Evolutionary conservation across 305 asterid genomes (phyloP).

Genomic region (Fraxinus floribunda): DNA sequence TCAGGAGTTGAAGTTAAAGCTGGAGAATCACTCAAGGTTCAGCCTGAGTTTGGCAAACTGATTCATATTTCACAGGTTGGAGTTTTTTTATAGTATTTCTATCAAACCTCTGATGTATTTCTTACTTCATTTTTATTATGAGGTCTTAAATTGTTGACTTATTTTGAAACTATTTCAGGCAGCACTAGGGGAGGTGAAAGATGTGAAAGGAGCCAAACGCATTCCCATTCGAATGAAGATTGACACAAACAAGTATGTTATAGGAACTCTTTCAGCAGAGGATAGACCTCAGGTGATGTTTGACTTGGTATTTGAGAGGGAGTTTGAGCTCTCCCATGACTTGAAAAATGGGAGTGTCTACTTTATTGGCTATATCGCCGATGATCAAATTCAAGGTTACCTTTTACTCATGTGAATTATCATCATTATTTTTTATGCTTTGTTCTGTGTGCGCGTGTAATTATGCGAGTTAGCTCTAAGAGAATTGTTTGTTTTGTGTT

Average conservation of each 20-base stretch:
- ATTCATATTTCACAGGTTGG: constrained; percentile 77
- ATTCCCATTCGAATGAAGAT: constrained; percentile 49
- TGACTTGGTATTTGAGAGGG: constrained; percentile 64
- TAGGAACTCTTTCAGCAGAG: constrained; percentile 58
- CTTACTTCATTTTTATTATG: not conserved
- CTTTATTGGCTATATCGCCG: constrained; percentile 57
- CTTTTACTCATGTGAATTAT: not conserved
- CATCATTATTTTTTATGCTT: not conserved
- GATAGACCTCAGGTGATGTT: constrained; percentile 57
- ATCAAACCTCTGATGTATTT: no score
- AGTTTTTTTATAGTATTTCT: not conserved
- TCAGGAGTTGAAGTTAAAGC: constrained; percentile 77
- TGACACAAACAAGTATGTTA: constrained; percentile 33
- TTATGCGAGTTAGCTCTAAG: not conserved
- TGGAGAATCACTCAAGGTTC: constrained; percentile 44
- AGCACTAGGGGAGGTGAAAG: constrained; percentile 66
- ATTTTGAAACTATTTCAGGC: constrained; percentile 38
- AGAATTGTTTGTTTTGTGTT: not conserved
- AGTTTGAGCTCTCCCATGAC: constrained; percentile 78
- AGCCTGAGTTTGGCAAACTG: constrained; percentile 37
- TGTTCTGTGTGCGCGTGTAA: not conserved
- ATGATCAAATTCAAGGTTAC: constrained; percentile 34
- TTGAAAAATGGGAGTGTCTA: constrained; percentile 62
- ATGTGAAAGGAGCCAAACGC: constrained; percentile 40
- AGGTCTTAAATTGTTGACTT: not conserved